Conservation (phyloP, 2,329 filamentous ascomycete species). For the Coniochaeta hoffmannii region DNA sequence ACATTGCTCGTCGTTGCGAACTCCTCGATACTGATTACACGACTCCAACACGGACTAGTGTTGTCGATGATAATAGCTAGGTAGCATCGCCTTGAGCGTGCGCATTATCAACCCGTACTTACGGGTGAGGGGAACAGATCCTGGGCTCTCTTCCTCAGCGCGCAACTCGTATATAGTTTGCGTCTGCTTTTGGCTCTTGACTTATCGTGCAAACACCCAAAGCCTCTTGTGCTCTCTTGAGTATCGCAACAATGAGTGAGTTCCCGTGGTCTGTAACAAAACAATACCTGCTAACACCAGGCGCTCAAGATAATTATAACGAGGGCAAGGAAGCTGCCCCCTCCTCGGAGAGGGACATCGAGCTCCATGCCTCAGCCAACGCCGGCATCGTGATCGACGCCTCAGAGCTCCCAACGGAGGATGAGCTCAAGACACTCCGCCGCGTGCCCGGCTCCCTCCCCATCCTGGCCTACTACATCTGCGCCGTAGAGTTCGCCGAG, state of each 20-base stretch:
- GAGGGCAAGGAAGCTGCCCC: background rate
- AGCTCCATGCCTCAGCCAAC: slow-evolving; percentile 1
- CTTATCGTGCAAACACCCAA: background rate
- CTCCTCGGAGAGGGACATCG: background rate
- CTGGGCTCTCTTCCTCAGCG: background rate
- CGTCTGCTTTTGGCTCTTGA: background rate
- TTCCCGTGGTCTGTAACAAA: background rate
- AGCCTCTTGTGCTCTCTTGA: background rate
- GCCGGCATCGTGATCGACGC: slow-evolving; percentile 7
- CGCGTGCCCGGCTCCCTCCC: slow-evolving; percentile 47
- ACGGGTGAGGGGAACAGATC: no score
- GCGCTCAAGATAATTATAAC: background rate
- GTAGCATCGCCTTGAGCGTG: no score
- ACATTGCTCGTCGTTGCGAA: no score
- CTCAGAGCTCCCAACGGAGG: slow-evolving; percentile 34
- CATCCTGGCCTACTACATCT: slow-evolving; percentile 44
- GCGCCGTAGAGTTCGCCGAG: slow-evolving; percentile 53
- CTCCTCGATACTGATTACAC: no score
- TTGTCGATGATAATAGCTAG: no score
- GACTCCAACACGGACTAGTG: no score
- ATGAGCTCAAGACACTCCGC: slow-evolving; percentile 41
- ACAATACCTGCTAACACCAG: background rate
- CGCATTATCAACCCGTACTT: no score
- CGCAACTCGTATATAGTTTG: background rate
- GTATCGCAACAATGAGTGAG: background rate